Conservation (phyloP, 441 rosid genomes). For the Croton laevigatus region DNA sequence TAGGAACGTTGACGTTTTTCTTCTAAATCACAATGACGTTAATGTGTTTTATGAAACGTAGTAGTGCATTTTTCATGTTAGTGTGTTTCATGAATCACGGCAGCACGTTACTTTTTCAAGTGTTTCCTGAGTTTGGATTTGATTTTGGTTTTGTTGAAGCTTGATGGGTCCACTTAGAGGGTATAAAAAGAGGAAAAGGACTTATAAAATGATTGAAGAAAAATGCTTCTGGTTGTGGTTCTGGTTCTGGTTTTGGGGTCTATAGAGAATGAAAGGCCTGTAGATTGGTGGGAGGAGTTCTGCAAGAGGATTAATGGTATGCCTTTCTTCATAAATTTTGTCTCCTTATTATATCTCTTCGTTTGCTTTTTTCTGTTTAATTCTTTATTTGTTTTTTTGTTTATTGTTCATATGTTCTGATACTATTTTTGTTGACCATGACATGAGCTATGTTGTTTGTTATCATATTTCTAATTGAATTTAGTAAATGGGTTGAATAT, state of each 20-base stretch:
- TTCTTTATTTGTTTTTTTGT: background rate
- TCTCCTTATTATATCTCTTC: background rate
- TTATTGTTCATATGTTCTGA: slow-evolving; percentile 15
- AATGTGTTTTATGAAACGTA: no score
- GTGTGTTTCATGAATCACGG: no score
- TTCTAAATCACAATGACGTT: no score
- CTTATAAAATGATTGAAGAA: slow-evolving; percentile 39
- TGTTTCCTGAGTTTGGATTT: slow-evolving; percentile 29
- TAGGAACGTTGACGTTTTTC: no score
- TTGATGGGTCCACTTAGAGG: slow-evolving; percentile 59
- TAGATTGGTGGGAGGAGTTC: slow-evolving; percentile 57
- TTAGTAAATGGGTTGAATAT: slow-evolving; percentile 20
- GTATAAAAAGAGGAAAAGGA: slow-evolving; percentile 41
- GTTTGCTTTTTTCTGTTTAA: background rate
- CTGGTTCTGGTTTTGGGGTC: slow-evolving; percentile 38
- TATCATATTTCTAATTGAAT: slow-evolving; percentile 7
- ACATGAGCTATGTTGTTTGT: slow-evolving; percentile 14
- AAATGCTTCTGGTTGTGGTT: no score
- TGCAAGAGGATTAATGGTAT: slow-evolving; percentile 49
- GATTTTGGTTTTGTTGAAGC: slow-evolving; percentile 23
- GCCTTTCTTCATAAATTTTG: slow-evolving; percentile 13
- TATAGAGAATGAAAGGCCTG: slow-evolving; percentile 40
- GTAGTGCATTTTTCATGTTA: no score
- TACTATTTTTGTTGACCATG: slow-evolving; percentile 13
- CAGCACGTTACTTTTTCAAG: no score